Evolutionary conservation across 208 protist species (phyloP).

Genomic region (Wallacemonas sp.): DNA sequence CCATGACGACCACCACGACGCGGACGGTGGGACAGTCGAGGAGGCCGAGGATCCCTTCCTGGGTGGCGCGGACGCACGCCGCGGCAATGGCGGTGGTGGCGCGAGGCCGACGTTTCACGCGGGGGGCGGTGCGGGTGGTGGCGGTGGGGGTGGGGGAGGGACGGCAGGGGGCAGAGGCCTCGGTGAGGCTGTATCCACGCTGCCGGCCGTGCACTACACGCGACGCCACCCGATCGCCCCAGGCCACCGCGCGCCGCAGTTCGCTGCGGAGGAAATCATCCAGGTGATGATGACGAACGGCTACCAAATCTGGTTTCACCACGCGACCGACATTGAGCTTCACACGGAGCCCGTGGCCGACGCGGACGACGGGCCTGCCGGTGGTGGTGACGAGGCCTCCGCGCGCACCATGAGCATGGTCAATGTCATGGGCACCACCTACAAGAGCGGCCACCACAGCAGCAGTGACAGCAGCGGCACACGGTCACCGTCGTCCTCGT

Average conservation of each 20-base stretch:
- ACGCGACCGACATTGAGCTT: not conserved
- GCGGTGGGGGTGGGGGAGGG: not conserved
- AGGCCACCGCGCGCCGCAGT: constrained; percentile 25
- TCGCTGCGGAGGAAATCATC: constrained; percentile 52
- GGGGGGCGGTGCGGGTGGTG: not conserved
- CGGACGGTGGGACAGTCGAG: not conserved
- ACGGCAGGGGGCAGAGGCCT: not conserved
- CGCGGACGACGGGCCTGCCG: not conserved
- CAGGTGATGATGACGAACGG: constrained; percentile 68
- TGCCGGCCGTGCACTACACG: constrained; percentile 26
- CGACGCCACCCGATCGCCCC: constrained; percentile 20
- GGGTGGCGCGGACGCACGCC: too few relatives aligned
- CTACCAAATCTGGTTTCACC: constrained; percentile 47
- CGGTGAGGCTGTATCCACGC: not conserved
- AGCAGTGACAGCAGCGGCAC: not conserved
- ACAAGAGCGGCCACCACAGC: not conserved
- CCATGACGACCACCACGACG: not conserved
- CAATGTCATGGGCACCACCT: not conserved
- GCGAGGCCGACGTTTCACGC: not conserved
- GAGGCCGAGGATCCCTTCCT: not conserved
- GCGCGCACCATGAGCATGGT: not conserved
- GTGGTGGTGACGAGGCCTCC: not conserved
- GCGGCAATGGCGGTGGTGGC: too few relatives aligned
- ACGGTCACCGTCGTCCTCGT: not conserved
- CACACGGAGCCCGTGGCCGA: not conserved